phyloP scores from a whole-genome alignment of 1,284 basidiomycete genomes.

The Cutaneotrichosporon cyanovorans region DNA sequence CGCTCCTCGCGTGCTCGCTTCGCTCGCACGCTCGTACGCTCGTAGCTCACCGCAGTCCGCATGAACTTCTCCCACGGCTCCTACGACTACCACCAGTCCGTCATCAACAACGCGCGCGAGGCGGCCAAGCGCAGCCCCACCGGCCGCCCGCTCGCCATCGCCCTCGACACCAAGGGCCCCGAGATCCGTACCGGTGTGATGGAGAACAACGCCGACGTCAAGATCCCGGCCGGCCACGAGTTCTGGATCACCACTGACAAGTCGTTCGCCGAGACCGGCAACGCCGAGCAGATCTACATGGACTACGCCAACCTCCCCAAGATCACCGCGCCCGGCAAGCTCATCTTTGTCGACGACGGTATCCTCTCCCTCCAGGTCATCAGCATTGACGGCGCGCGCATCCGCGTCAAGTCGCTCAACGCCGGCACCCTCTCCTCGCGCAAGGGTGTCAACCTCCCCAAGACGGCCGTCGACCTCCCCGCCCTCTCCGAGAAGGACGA shows the following conservation, averaged over 20 bases:
- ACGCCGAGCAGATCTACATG: slow-evolving; percentile 75
- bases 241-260: slow-evolving; percentile 84
- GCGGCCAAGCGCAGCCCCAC: slow-evolving; percentile 65
- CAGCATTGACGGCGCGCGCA: slow-evolving; percentile 68
- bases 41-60: slow-evolving; percentile 57
- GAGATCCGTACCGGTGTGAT: slow-evolving; percentile 98
- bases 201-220: slow-evolving; percentile 73
- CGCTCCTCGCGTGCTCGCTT: neutral
- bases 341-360: slow-evolving; percentile 95
- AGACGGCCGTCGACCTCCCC: slow-evolving; percentile 95
- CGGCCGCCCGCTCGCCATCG: slow-evolving; percentile 92
- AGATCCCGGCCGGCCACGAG: slow-evolving; percentile 86
- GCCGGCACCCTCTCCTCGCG: slow-evolving; percentile 87
- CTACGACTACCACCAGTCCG: slow-evolving; percentile 94
- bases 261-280: slow-evolving; percentile 69
- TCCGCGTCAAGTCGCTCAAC: slow-evolving; percentile 86
- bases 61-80: slow-evolving; percentile 98
- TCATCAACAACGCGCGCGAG: slow-evolving; percentile 89
- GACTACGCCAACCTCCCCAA: slow-evolving; percentile 92
- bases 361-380: slow-evolving; percentile 91
- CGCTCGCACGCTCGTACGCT: neutral
- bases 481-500: slow-evolving; percentile 98
- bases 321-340: slow-evolving; percentile 89
- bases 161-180: slow-evolving; percentile 98
- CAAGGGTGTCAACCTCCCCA: slow-evolving; percentile 99